phyloP scores from a whole-genome alignment of 2,329 filamentous ascomycete genomes.

The Conoideocrella luteorostrata region DNA sequence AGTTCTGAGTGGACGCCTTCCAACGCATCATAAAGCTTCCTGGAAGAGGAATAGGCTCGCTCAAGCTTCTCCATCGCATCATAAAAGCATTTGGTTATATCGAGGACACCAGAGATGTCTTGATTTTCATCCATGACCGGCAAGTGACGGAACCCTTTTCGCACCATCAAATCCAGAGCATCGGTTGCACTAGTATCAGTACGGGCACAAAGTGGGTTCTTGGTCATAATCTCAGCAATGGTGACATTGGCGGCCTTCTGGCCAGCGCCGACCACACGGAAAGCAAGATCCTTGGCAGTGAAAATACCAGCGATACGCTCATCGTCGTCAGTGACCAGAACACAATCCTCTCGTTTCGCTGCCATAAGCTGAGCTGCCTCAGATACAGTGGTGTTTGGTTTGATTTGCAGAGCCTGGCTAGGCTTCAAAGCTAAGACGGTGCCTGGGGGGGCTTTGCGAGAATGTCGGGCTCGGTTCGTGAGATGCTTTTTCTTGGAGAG shows the following conservation, averaged over 20 bases:
- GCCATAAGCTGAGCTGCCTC: constrained; percentile 98
- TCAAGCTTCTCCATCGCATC: constrained; percentile 99
- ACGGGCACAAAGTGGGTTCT: constrained; percentile 94
- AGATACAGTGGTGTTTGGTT: constrained; percentile 85
- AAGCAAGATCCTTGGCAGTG: constrained; percentile 96
- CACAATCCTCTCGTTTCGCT: constrained; percentile 95
- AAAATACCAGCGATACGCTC: constrained; percentile 98
- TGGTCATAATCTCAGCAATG: constrained; percentile 99
- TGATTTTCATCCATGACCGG: constrained; percentile 99
- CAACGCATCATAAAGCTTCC: constrained; percentile 93
- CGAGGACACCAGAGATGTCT: constrained; percentile 94
- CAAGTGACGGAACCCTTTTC: constrained; percentile 94
- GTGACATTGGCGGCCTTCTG: constrained; percentile 84
- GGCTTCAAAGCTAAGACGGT: constrained; percentile 94
- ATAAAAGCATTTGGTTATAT: constrained; percentile 99
- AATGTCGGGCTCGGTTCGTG: constrained; percentile 70
- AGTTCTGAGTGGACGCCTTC: constrained; percentile 97
- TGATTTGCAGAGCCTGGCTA: constrained; percentile 94
- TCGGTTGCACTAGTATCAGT: constrained; percentile 98
- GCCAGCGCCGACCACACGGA: constrained; percentile 87
- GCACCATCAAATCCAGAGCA: constrained; percentile 94
- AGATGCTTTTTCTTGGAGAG: constrained; percentile 94
- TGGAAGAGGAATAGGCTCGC: constrained; percentile 94
- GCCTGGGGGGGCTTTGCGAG: constrained; percentile 89
- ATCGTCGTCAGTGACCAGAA: constrained; percentile 94